phyloP scores from a whole-genome alignment of 257 asterid genomes.

The Schizonepeta tenuifolia region DNA sequence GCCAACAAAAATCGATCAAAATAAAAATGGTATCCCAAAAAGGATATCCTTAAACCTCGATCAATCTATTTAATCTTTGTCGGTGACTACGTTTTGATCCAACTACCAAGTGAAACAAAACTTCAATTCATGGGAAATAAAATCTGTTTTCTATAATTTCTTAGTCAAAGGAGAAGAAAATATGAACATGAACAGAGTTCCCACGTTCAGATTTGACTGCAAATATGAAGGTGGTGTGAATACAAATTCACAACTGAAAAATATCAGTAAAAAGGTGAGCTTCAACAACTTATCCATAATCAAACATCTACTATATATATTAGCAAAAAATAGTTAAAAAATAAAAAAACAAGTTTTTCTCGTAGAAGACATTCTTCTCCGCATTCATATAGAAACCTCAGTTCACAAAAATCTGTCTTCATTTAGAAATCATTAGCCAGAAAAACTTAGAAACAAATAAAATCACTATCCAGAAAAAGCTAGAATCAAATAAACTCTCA shows the following conservation, averaged over 20 bases:
- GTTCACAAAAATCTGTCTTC: not conserved
- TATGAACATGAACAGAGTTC: not conserved
- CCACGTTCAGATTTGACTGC: not conserved
- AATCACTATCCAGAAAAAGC: no score
- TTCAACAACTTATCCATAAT: not conserved
- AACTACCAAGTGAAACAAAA: not conserved
- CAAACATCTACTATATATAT: slow-evolving; percentile 2
- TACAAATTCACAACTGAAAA: slow-evolving; percentile 21
- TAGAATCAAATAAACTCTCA: no score
- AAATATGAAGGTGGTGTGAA: not conserved
- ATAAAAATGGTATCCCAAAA: not conserved
- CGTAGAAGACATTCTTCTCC: not conserved
- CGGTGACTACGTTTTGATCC: slow-evolving; percentile 10
- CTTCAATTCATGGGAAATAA: not conserved
- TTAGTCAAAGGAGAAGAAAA: not conserved
- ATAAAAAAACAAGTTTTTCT: not conserved
- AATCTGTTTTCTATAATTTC: not conserved
- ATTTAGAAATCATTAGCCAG: not conserved
- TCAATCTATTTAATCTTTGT: not conserved
- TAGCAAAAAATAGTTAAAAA: not conserved
- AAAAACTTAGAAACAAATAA: no score
- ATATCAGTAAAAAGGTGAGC: not conserved
- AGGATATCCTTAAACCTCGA: not conserved
- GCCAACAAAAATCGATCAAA: slow-evolving; percentile 26
- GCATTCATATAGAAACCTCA: not conserved